Evolutionary conservation across 2,329 filamentous ascomycete genomes (phyloP).

Genomic region (Dothiorella sarmentorum): DNA sequence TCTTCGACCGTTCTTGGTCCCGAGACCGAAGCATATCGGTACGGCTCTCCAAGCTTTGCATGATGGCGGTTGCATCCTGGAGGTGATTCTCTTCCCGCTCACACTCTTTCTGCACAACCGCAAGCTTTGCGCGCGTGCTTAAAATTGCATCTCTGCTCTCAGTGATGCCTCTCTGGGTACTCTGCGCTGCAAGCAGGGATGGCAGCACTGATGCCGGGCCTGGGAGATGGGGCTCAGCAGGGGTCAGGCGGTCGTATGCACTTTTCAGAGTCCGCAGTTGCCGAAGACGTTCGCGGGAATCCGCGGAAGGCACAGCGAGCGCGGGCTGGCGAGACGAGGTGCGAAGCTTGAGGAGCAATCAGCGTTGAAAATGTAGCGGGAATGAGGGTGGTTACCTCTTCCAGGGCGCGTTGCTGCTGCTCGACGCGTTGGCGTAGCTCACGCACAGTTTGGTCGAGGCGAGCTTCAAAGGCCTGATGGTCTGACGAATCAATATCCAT

Average conservation of each 20-base stretch:
- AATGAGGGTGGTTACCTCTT: slow-evolving; percentile 36
- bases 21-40: slow-evolving; percentile 59
- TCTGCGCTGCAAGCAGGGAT: slow-evolving; percentile 66
- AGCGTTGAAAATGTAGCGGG: not conserved
- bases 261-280: slow-evolving; percentile 56
- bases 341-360: slow-evolving; percentile 42
- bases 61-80: slow-evolving; percentile 47
- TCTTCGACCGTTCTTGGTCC: slow-evolving; percentile 55
- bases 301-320: slow-evolving; percentile 31
- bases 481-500: slow-evolving; percentile 39
- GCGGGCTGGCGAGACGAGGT: slow-evolving; percentile 26
- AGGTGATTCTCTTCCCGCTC: slow-evolving; percentile 46
- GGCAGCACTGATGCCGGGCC: slow-evolving; percentile 63
- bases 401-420: slow-evolving; percentile 47
- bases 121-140: slow-evolving; percentile 41
- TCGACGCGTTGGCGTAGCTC: slow-evolving; percentile 58
- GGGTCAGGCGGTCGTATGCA: slow-evolving; percentile 63
- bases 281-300: slow-evolving; percentile 34
- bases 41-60: slow-evolving; percentile 51
- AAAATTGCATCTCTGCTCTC: slow-evolving; percentile 61
- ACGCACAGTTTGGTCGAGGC: slow-evolving; percentile 63
- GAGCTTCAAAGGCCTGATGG: slow-evolving; percentile 43
- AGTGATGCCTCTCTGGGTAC: slow-evolving; percentile 60
- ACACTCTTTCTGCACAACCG: slow-evolving; percentile 37
- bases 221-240: slow-evolving; percentile 63